Conservation (phyloP, 768 basidiomycete species). For the Boletus subparvulus region DNA sequence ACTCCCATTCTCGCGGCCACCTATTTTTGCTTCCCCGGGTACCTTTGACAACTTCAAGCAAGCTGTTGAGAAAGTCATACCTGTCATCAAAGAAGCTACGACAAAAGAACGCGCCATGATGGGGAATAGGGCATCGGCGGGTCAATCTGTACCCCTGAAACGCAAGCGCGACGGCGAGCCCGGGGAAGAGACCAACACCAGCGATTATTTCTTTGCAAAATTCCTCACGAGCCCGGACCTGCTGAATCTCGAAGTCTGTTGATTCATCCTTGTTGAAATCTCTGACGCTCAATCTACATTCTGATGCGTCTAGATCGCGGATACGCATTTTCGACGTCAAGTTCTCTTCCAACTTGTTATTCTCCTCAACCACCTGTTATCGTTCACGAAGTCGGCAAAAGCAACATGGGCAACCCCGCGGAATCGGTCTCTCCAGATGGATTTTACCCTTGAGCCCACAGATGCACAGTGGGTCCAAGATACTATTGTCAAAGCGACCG, state of each 20-base stretch:
- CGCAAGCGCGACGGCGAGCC: conserved; percentile 63
- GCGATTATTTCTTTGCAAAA: conserved; percentile 91
- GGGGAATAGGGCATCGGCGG: conserved; percentile 59
- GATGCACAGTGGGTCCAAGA: conserved; percentile 81
- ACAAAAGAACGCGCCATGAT: conserved; percentile 87
- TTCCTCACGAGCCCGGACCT: conserved; percentile 88
- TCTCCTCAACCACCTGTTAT: conserved; percentile 71
- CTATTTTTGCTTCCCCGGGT: conserved; percentile 56
- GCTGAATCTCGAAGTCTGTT: conserved; percentile 77
- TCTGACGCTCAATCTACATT: conserved; percentile 8
- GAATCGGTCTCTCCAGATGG: conserved; percentile 81
- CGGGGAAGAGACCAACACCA: conserved; percentile 50
- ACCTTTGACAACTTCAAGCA: conserved; percentile 67
- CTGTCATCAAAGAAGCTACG: conserved; percentile 81
- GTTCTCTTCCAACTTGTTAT: conserved; percentile 84
- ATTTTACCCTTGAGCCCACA: conserved; percentile 67
- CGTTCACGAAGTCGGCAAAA: conserved; percentile 70
- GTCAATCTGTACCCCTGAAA: conserved; percentile 45
- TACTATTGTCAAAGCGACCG: conserved; percentile 51
- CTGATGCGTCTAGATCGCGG: conserved; percentile 62
- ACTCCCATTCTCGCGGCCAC: conserved; percentile 78
- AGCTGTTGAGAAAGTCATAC: conserved; percentile 68
- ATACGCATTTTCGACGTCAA: conserved; percentile 91
- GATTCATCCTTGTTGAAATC: conserved; percentile 4
- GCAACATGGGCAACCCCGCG: conserved; percentile 56